phyloP scores from a whole-genome alignment of 495 filamentous ascomycete species.

The Neurospora sublineolata region DNA sequence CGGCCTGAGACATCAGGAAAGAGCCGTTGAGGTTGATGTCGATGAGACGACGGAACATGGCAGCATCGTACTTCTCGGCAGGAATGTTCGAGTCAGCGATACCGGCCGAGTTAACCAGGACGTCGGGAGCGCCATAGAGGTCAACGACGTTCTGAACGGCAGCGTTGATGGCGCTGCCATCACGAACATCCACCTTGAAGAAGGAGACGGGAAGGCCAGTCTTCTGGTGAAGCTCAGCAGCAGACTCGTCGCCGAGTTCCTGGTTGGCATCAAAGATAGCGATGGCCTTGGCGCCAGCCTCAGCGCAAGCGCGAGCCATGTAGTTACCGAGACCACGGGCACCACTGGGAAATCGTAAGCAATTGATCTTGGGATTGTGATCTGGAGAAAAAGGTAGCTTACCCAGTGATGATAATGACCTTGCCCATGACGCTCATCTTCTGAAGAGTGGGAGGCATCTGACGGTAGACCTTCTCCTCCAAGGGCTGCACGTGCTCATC shows the following conservation, averaged over 20 bases:
- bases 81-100: slow-evolving; percentile 59
- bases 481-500: slow-evolving; percentile 30
- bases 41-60: slow-evolving; percentile 61
- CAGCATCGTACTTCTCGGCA: slow-evolving; percentile 44
- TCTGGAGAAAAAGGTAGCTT: slow-evolving; percentile 20
- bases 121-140: slow-evolving; percentile 54
- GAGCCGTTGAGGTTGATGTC: slow-evolving; percentile 68
- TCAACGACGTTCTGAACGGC: slow-evolving; percentile 48
- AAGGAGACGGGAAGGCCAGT: slow-evolving; percentile 61
- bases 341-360: slow-evolving; percentile 40
- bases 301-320: slow-evolving; percentile 65
- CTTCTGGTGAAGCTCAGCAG: slow-evolving; percentile 52
- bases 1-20: slow-evolving; percentile 55
- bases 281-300: slow-evolving; percentile 60
- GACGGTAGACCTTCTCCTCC: slow-evolving; percentile 28
- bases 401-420: slow-evolving; percentile 64
- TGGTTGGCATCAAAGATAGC: slow-evolving; percentile 65
- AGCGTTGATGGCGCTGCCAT: slow-evolving; percentile 48
- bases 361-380: neutral
- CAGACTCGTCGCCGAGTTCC: slow-evolving; percentile 57
- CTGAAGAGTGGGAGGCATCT: slow-evolving; percentile 47
- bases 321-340: slow-evolving; percentile 65
- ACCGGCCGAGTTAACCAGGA: slow-evolving; percentile 73
- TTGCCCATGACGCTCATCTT: slow-evolving; percentile 56
- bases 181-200: slow-evolving; percentile 68